phyloP scores from a whole-genome alignment of 2,329 filamentous ascomycete genomes.

The Aspergillus texensis region DNA sequence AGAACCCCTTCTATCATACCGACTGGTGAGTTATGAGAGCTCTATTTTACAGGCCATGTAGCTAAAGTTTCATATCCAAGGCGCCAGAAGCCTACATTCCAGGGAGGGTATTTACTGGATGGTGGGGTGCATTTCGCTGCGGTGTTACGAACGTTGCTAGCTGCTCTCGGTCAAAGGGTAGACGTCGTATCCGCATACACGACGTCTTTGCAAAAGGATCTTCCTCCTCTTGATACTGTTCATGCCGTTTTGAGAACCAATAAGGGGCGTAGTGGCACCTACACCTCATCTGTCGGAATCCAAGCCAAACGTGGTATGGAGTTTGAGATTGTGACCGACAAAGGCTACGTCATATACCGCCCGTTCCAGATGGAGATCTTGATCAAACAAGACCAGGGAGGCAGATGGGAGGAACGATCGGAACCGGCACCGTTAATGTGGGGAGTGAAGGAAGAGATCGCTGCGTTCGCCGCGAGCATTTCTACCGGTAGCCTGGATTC shows the following conservation, averaged over 20 bases:
- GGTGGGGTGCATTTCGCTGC: constrained; percentile 75
- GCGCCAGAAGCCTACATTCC: constrained; percentile 70
- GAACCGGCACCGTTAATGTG: background rate
- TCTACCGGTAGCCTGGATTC: background rate
- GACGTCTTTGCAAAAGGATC: background rate
- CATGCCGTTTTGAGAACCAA: background rate
- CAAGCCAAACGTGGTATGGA: background rate
- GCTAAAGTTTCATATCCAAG: background rate
- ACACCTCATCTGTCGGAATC: background rate
- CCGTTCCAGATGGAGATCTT: background rate
- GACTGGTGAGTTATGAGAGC: constrained; percentile 41
- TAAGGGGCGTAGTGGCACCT: background rate
- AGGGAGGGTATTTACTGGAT: constrained; percentile 77
- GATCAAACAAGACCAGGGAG: background rate
- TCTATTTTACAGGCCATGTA: background rate
- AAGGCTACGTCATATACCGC: background rate
- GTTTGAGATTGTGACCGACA: constrained; percentile 3
- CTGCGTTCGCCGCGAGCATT: background rate
- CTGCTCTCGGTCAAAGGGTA: background rate
- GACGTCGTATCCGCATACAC: background rate
- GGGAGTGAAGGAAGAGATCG: background rate
- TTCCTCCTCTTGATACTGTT: constrained; percentile 3
- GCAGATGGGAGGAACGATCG: background rate
- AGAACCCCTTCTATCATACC: constrained; percentile 37
- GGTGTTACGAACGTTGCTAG: constrained; percentile 30